A percentile compares a stretch with the other conserved stretches of the same genome.
Evolutionary conservation across 148 eudicot species (phyloP).

Genomic region (Fallopia convolvulus): DNA sequence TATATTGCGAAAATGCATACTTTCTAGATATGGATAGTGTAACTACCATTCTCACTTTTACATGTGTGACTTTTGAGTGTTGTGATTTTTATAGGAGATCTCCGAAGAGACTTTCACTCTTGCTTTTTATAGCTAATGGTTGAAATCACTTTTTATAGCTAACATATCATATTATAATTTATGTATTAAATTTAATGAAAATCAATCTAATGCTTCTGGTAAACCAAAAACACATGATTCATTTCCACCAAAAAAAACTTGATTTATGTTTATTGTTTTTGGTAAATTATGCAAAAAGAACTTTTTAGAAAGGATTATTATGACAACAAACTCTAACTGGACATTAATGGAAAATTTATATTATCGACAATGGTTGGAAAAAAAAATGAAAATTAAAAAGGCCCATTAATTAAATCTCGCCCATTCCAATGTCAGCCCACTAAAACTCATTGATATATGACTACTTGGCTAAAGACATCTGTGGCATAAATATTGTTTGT

Average conservation of each 20-base stretch:
- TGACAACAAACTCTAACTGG: too few relatives aligned
- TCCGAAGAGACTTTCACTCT: background rate
- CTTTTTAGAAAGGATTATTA: too few relatives aligned
- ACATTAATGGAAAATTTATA: too few relatives aligned
- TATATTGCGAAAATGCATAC: background rate
- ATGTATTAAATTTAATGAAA: too few relatives aligned
- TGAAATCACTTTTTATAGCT: background rate
- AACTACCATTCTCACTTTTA: background rate
- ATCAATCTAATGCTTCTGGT: background rate
- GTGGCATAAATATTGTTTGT: too few relatives aligned
- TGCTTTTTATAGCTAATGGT: background rate
- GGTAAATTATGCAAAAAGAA: too few relatives aligned
- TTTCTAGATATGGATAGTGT: background rate
- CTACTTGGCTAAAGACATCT: too few relatives aligned
- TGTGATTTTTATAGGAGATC: background rate
- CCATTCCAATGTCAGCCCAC: background rate
- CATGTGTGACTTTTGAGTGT: background rate
- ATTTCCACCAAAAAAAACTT: too few relatives aligned
- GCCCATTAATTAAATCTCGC: background rate
- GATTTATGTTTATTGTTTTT: too few relatives aligned
- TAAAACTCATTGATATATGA: background rate
- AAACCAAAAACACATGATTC: background rate
- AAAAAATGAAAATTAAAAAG: background rate
- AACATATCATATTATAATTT: background rate
- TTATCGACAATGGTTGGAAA: background rate